A percentile compares a stretch with the other conserved stretches of the same genome.
phyloP scores from a whole-genome alignment of 768 basidiomycete genomes.

The Tulasnella sp. region DNA sequence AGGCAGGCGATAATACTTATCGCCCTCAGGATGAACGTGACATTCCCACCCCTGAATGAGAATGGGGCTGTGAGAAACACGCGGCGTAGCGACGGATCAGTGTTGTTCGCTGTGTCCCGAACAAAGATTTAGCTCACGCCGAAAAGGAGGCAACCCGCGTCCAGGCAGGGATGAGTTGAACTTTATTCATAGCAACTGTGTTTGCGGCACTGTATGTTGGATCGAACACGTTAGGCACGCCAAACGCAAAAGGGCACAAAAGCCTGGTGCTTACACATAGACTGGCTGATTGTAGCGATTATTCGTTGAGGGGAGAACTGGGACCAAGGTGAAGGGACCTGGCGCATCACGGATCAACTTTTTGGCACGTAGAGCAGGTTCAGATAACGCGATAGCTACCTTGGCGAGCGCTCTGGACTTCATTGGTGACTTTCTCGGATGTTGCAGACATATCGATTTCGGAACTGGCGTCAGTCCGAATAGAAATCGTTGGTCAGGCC shows the following conservation, averaged over 20 bases:
- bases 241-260: neutral
- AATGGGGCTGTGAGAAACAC: neutral
- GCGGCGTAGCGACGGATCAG: neutral
- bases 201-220: neutral
- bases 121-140: neutral
- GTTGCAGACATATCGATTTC: neutral
- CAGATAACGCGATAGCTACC: neutral
- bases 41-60: neutral
- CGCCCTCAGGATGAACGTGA: constrained; percentile 2
- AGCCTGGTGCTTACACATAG: neutral
- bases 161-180: neutral
- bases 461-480: neutral
- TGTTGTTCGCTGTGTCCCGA: neutral
- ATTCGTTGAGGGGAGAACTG: neutral
- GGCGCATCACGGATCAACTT: neutral
- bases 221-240: neutral
- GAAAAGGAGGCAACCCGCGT: neutral
- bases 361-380: neutral
- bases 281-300: neutral
- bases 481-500: neutral
- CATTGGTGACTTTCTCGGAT: neutral
- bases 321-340: neutral
- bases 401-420: neutral
- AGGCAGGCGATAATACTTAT: neutral
- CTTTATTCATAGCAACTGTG: neutral